phyloP scores from a whole-genome alignment of 2,329 filamentous ascomycete species.

The Talaromyces sp. region DNA sequence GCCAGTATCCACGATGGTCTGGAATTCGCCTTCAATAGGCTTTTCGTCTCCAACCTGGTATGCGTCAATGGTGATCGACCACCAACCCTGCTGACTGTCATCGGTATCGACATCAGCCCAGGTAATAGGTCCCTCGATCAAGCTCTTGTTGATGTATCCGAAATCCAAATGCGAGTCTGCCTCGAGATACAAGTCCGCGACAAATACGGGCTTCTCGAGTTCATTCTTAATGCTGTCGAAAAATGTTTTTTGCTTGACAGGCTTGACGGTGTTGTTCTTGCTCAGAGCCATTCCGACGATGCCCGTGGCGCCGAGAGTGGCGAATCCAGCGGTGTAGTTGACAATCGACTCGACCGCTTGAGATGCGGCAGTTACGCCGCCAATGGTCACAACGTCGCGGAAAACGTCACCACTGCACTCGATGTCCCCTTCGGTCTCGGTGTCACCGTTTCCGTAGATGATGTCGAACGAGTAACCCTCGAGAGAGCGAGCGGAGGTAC shows the following conservation, averaged over 20 bases:
- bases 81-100: slow-evolving; percentile 64
- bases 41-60: slow-evolving; percentile 54
- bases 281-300: slow-evolving; percentile 67
- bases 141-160: slow-evolving; percentile 61
- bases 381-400: slow-evolving; percentile 64
- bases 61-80: slow-evolving; percentile 60
- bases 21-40: slow-evolving; percentile 31
- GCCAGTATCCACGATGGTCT: slow-evolving; percentile 65
- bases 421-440: slow-evolving; percentile 60
- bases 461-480: slow-evolving; percentile 58
- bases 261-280: slow-evolving; percentile 62
- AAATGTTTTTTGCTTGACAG: slow-evolving; percentile 65
- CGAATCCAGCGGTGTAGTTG: slow-evolving; percentile 55
- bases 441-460: slow-evolving; percentile 65
- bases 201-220: slow-evolving; percentile 66
- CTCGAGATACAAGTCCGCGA: slow-evolving; percentile 61
- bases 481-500: slow-evolving; percentile 49
- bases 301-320: slow-evolving; percentile 61
- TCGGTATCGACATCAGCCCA: slow-evolving; percentile 32
- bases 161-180: slow-evolving; percentile 66
- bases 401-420: slow-evolving; percentile 64
- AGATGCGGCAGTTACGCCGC: slow-evolving; percentile 57
- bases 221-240: slow-evolving; percentile 65
- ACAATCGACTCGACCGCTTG: slow-evolving; percentile 70
- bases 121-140: slow-evolving; percentile 58